Evolutionary conservation across 2,329 filamentous ascomycete species (phyloP).

Genomic region (Cryphonectria nitschkei): DNA sequence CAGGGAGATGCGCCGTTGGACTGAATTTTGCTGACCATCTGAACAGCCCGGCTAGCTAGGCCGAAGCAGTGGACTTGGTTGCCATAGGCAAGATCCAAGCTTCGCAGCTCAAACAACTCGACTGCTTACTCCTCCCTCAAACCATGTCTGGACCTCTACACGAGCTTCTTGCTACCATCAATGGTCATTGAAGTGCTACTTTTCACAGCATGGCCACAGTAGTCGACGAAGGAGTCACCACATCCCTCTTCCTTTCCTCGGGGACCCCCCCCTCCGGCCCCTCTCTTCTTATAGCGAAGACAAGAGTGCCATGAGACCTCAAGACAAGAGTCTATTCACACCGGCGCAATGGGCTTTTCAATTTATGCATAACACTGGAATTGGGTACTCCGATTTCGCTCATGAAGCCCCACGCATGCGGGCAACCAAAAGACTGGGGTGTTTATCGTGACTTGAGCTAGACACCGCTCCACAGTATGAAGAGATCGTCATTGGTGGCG

Average conservation of each 20-base stretch:
- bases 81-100: not conserved
- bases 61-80: not conserved
- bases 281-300: not conserved
- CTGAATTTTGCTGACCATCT: not conserved
- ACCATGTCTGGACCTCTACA: not conserved
- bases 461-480: too few species aligned
- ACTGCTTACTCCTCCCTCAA: not conserved
- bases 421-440: not conserved
- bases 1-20: not conserved
- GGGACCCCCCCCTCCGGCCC: too few species aligned
- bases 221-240: too few species aligned
- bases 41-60: not conserved
- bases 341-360: not conserved
- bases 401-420: not conserved
- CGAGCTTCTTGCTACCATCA: not conserved
- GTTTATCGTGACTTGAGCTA: not conserved
- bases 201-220: not conserved
- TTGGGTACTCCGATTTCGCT: too few species aligned
- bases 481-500: not conserved
- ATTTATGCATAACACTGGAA: too few species aligned
- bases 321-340: not conserved
- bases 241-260: too few species aligned
- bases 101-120: not conserved
- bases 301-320: not conserved
- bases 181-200: not conserved